Evolutionary conservation across 2,329 filamentous ascomycete species (phyloP), one percentile per base, ranked within the genome.

Genomic region (Hymenoscyphus repandus): DNA sequence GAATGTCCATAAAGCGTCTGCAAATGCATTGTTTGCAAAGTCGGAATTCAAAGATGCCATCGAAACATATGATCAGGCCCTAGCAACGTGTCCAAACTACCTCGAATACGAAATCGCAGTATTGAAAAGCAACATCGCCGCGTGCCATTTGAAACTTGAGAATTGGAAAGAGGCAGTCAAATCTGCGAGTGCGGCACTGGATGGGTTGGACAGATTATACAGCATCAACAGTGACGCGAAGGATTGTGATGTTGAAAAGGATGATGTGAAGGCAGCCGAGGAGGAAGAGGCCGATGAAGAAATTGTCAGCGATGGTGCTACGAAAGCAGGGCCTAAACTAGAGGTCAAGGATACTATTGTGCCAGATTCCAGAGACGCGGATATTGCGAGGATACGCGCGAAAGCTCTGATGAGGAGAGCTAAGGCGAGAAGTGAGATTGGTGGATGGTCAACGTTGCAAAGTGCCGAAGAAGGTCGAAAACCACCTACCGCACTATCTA

Each of bases 61-160:
- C 55, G 79, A 83, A 58, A 85, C 80, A 54, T 97, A 97, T 70
- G 85, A 90, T 62, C 81, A 86, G 58, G 91, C 93, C 18, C 75
- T 95, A 2, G 76, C 82, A 11, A 79, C 83, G 6, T 91, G 89
- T 62, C 92, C 92, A 1, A 84, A 82, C 57, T 95, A 95, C 66
- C 79, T 95, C 22, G 83, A 92, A 66, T 96, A 89, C 70, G 90
- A 96, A 60, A 76, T 92, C 55, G 90, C 91, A 22, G 88, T 97
- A 9, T 75, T 97, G 5, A 82, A 85, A 52, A 90, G 87, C 66
- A 97, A 97, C 72, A 85, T 96, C 58, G 80, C 92, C 1, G 92
- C 91, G 9, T 96, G 90, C 65, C 82, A 96, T 62, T 68, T 97
- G 49, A 95, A 95, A 66, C 74, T 95, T 2, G 76, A 83, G 54